A percentile compares a stretch with the other conserved stretches of the same genome.
phyloP scores from a whole-genome alignment of 441 rosid species.

The Pelargonium citronellum region DNA sequence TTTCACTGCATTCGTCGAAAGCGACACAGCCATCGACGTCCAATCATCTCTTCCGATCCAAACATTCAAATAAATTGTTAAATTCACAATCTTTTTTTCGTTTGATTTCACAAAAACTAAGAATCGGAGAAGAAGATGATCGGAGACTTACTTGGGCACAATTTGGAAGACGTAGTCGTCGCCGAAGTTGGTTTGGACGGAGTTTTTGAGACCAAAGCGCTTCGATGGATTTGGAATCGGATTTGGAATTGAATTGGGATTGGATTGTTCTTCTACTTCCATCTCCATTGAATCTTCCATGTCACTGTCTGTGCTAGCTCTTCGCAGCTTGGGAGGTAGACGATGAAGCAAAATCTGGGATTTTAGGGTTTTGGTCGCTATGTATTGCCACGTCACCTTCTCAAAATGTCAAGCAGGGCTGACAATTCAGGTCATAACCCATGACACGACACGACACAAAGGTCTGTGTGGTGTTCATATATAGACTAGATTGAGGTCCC shows the following conservation, averaged over 20 bases:
- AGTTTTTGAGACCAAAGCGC: conserved; percentile 60
- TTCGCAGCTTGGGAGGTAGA: background rate
- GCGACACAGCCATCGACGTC: conserved; percentile 80
- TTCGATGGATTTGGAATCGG: conserved; percentile 23
- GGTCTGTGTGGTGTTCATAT: too few relatives aligned
- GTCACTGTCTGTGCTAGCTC: conserved; percentile 1
- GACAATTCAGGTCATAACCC: background rate
- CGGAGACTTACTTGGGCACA: conserved; percentile 47
- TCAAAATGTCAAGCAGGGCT: background rate
- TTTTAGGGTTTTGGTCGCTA: background rate
- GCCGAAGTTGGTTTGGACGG: conserved; percentile 82
- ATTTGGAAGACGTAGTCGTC: conserved; percentile 83
- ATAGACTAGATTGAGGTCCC: too few relatives aligned
- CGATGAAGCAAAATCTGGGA: background rate
- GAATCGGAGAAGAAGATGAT: background rate
- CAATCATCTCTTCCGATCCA: conserved; percentile 44
- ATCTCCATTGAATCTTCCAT: conserved; percentile 50
- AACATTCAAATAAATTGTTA: background rate
- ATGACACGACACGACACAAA: too few relatives aligned
- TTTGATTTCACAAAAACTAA: background rate
- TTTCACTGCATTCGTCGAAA: conserved; percentile 70
- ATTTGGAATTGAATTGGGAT: conserved; percentile 3
- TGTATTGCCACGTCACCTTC: too few relatives aligned
- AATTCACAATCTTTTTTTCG: background rate
- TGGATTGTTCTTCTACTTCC: conserved; percentile 43